phyloP scores from a whole-genome alignment of 2,329 filamentous ascomycete genomes.

The Ploettnerulaceae sp. region DNA sequence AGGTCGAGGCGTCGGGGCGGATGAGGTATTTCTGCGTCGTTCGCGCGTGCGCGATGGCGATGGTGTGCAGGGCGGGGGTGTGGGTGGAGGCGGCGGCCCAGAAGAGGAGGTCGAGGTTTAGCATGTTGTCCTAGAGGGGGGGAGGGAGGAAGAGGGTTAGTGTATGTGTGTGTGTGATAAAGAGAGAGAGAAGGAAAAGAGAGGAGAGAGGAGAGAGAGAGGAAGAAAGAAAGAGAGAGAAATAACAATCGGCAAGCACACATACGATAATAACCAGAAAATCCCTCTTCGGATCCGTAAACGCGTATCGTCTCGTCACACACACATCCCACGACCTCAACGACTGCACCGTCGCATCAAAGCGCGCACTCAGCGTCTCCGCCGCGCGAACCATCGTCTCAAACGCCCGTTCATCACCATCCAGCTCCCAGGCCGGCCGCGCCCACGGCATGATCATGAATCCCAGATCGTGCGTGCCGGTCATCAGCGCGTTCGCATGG shows the following conservation, averaged over 20 bases:
- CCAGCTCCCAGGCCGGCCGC: slow-evolving; percentile 37
- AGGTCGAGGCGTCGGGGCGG: slow-evolving; percentile 36
- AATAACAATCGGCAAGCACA: too few relatives aligned
- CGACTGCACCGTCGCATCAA: too few relatives aligned
- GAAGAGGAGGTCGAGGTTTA: slow-evolving; percentile 42
- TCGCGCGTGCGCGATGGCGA: slow-evolving; percentile 38
- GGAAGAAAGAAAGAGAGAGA: too few relatives aligned
- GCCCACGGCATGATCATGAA: slow-evolving; percentile 42
- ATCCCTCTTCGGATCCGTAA: slow-evolving; percentile 35
- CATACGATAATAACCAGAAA: slow-evolving; percentile 38
- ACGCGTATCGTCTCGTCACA: slow-evolving; percentile 37
- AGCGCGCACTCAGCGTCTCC: slow-evolving; percentile 31
- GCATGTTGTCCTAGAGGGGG: slow-evolving; percentile 39
- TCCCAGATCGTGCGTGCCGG: slow-evolving; percentile 40
- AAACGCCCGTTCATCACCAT: slow-evolving; percentile 36
- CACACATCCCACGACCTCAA: slow-evolving; percentile 43
- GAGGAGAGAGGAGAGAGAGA: too few relatives aligned
- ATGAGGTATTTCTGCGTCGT: slow-evolving; percentile 40
- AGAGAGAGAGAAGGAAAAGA: too few relatives aligned
- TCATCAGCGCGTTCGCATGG: slow-evolving; percentile 35
- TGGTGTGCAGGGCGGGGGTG: slow-evolving; percentile 32
- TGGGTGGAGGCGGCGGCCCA: slow-evolving; percentile 36
- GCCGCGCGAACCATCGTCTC: slow-evolving; percentile 37
- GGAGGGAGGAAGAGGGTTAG: too few relatives aligned
- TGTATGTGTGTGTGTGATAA: too few relatives aligned